Conservation (phyloP, 345 rosid species). For the Moricandia moricandioides region DNA sequence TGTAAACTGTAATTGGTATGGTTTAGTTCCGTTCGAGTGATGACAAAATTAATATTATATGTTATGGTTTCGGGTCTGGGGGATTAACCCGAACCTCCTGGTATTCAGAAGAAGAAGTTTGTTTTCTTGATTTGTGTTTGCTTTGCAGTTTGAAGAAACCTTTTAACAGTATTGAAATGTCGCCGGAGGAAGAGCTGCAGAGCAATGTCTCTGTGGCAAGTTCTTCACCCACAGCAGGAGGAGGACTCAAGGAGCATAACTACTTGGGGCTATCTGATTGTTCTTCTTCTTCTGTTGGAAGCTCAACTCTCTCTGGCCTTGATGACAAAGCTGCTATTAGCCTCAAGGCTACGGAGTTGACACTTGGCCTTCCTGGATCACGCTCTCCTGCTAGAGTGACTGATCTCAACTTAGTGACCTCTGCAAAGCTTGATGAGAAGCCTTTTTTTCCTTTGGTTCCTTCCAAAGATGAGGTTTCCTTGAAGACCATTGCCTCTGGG, state of each 20-base stretch:
- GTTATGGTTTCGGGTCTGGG: no score
- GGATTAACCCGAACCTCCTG: no score
- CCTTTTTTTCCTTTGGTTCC: slow-evolving; percentile 75
- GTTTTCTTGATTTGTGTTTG: background rate
- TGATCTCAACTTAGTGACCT: slow-evolving; percentile 44
- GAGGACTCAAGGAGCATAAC: slow-evolving; percentile 59
- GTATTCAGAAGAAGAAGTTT: no score
- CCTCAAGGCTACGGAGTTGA: slow-evolving; percentile 81
- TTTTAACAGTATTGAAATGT: slow-evolving; percentile 44
- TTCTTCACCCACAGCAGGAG: slow-evolving; percentile 31
- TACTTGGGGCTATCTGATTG: slow-evolving; percentile 78
- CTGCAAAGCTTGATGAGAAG: slow-evolving; percentile 56
- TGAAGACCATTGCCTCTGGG: slow-evolving; percentile 55
- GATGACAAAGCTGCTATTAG: slow-evolving; percentile 57
- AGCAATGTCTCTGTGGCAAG: slow-evolving; percentile 44
- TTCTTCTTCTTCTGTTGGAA: slow-evolving; percentile 61
- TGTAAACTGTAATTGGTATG: background rate
- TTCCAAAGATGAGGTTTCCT: slow-evolving; percentile 54
- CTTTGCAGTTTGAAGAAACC: slow-evolving; percentile 23
- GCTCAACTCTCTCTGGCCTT: slow-evolving; percentile 55
- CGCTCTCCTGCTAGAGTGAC: slow-evolving; percentile 62
- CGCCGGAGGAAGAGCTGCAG: slow-evolving; percentile 56
- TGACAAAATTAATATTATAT: no score
- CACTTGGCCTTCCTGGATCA: slow-evolving; percentile 91
- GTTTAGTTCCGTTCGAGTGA: no score